phyloP scores from a whole-genome alignment of 805 yeast species.

The Spathaspora passalidarum region DNA sequence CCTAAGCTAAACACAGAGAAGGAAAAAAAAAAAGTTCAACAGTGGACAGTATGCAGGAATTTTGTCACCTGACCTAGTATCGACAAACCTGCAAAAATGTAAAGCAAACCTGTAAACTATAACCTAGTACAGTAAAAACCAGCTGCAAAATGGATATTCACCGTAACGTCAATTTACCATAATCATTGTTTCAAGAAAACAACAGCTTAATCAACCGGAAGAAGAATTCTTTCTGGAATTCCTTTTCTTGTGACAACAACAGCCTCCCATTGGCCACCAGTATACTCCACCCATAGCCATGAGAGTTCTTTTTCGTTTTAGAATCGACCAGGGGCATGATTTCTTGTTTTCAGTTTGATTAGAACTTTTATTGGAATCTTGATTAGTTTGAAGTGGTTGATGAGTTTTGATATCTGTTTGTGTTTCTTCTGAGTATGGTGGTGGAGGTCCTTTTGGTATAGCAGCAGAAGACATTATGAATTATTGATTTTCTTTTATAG shows the following conservation, averaged over 20 bases:
- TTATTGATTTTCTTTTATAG: too few relatives aligned
- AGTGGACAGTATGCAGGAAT: neutral
- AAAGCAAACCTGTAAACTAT: too few relatives aligned
- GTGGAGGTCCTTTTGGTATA: neutral
- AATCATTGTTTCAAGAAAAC: too few relatives aligned
- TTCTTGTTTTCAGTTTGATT: slow-evolving; percentile 1
- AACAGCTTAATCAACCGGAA: neutral
- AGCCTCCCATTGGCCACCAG: neutral
- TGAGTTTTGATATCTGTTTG: neutral
- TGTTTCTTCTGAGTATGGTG: neutral
- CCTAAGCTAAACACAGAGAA: neutral
- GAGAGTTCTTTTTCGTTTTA: neutral
- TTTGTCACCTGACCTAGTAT: neutral
- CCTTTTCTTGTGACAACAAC: neutral
- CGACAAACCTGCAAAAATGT: too few relatives aligned
- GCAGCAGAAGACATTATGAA: neutral
- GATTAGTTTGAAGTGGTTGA: neutral
- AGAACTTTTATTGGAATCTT: neutral
- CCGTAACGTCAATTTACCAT: too few relatives aligned
- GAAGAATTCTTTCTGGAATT: neutral
- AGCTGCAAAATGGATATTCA: too few relatives aligned
- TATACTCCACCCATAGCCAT: neutral
- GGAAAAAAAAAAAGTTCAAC: neutral
- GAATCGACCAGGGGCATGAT: neutral
- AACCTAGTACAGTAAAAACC: neutral